Conservation (phyloP, 306 rosid genomes). For the Vigna trinervia region DNA sequence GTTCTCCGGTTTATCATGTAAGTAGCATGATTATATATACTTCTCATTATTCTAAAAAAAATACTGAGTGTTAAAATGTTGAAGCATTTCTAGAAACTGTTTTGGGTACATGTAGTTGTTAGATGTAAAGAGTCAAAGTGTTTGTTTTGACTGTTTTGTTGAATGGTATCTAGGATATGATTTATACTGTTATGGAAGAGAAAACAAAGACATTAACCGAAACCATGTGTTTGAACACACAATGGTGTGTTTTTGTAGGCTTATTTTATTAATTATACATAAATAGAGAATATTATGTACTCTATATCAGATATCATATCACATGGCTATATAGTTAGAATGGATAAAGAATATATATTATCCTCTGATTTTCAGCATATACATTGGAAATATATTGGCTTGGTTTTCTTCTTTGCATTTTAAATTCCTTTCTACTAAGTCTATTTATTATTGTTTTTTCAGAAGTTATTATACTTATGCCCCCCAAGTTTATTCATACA, state of each 20-base stretch:
- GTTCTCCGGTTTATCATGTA: conserved; percentile 87
- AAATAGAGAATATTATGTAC: too few species aligned
- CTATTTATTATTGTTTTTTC: conserved; percentile 31
- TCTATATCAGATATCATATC: too few species aligned
- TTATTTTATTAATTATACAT: too few species aligned
- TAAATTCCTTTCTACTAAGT: conserved; percentile 20
- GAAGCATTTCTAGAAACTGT: conserved; percentile 35
- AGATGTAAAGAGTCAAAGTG: background rate
- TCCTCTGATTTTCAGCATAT: too few species aligned
- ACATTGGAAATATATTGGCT: conserved; percentile 6
- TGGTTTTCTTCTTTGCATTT: conserved; percentile 27
- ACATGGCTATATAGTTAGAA: too few species aligned
- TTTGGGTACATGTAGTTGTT: conserved; percentile 15
- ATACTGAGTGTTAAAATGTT: conserved; percentile 39
- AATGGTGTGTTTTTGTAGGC: too few species aligned
- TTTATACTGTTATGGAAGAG: background rate
- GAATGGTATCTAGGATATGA: background rate
- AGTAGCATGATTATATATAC: conserved; percentile 49
- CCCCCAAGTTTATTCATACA: conserved; percentile 6
- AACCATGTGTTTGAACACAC: too few species aligned
- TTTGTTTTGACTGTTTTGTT: conserved; percentile 33
- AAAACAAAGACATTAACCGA: too few species aligned
- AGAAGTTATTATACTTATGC: conserved; percentile 31
- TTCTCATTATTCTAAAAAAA: conserved; percentile 28
- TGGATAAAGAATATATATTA: too few species aligned